Evolutionary conservation across 2,329 filamentous ascomycete genomes (phyloP), one percentile per base, ranked within the genome.

Genomic region (Myriosclerotinia duriaeana): DNA sequence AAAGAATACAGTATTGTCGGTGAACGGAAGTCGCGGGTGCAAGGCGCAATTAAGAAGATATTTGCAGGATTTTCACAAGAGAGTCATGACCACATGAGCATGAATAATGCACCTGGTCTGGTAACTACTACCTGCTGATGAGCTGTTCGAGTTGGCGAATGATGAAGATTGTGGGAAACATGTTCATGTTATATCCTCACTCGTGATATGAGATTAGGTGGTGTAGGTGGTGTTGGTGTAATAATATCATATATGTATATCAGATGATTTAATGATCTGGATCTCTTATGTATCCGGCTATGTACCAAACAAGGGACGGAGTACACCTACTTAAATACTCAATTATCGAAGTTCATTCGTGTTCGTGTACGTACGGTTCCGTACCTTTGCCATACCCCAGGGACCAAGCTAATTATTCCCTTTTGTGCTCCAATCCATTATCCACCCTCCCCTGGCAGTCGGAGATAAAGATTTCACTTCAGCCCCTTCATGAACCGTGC

Each of bases 401-500:
- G 26, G 36, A 20, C 40, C 42, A 44, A 34, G 34, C 42, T 59
- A 12, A 9, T 26, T 36, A n/a, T 36, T 46, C 30, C 56, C 34
- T 22, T 20, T 42, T 26, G 12, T 42, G 36, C 36, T 40, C 53
- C 12, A 55, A 40, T 55, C 34, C 20, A 40, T 44, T 44, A 60
- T 50, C 20, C 56, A 15, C 11, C 30, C 30, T 34, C 44, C 56
- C 56, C 30, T 48, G 44, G 20, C 30, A 50, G 22, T 52, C 58
- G 60, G 60, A 53, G 60, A 48, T 38, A 42, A 42, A 26, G 22
- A n/a, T 17, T 34, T 59, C 44, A 60, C 56, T 50, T 26, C 56
- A 60, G 46, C 62, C 62, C 53, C 34, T 56, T 58, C 53, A 65
- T 46, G 62, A 65, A 59, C 62, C 34, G 62, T 65, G 62, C 62